Evolutionary conservation across 2,329 filamentous ascomycete species (phyloP), one percentile per base, ranked within the genome.

Genomic region (Ceratocystiopsis sp.): DNA sequence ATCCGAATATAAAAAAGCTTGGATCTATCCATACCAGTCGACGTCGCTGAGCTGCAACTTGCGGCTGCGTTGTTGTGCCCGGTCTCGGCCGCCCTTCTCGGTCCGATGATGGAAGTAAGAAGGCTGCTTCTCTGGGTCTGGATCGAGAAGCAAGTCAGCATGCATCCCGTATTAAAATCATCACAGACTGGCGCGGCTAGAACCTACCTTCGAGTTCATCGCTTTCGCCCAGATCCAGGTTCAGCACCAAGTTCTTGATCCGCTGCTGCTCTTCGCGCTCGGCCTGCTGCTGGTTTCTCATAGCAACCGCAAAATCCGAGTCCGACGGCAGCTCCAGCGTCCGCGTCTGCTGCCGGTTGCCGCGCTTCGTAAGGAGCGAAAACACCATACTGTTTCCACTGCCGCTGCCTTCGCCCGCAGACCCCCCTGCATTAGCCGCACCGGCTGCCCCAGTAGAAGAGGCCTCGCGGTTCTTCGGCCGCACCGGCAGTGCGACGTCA

Each of bases 231-330:
- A 94, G 75, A 62, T 98, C 91, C 57, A 95, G 93, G 61, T 95
- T 96, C 52, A 98, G 68, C 43, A 98, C 91, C 38, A 98, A 70
- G 55, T 85, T 94, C 67, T 98, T 98, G 74, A 98, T 98, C 49
- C 91, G 83, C 60, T 95, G 86, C 60, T 98, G 89, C 60, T 98
- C 93, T 57, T 94, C 91, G 42, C 82, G 80, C 58, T 96, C 89
- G 3, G 86, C 89, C 61, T 93, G 83, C 58, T 95, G 87, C 63
- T 96, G 87, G 47, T 75, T 86, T 58, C 85, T 91, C 86, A 98
- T 91, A 37, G 91, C 91, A 50, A 96, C 74, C 7, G 91, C 91
- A 62, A 98, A 95, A 41, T 78, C 87, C 1, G 91, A 96, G 59
- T 98, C 84, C 2, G 89, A 79, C 11, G 83, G 83, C 40, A 96